phyloP scores from a whole-genome alignment of 768 basidiomycete genomes.

The Lactarius hatsudake region DNA sequence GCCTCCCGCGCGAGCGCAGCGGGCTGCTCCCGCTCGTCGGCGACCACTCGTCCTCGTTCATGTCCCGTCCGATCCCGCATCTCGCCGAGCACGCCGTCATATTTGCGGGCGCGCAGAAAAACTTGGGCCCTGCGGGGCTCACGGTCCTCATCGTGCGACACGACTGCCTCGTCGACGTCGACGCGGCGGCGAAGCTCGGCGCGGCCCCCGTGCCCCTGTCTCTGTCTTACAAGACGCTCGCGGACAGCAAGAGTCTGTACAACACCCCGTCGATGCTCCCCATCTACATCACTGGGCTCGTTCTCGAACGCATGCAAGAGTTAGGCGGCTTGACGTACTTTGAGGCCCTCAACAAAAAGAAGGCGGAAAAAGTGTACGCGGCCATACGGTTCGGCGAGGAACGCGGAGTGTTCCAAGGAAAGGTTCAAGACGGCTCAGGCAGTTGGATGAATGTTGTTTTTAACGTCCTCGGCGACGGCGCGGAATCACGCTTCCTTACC shows the following conservation, averaged over 20 bases:
- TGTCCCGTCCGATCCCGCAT: conserved; percentile 87
- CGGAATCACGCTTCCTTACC: conserved; percentile 69
- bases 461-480: conserved; percentile 67
- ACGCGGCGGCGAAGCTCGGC: conserved; percentile 71
- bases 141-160: conserved; percentile 94
- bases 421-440: conserved; percentile 70
- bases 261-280: conserved; percentile 93
- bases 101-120: conserved; percentile 98
- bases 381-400: conserved; percentile 68
- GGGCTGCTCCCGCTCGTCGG: conserved; percentile 79
- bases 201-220: conserved; percentile 73
- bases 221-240: conserved; percentile 79
- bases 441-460: conserved; percentile 99
- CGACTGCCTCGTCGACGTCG: conserved; percentile 89
- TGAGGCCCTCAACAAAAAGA: conserved; percentile 62
- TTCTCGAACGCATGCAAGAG: conserved; percentile 65
- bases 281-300: conserved; percentile 87
- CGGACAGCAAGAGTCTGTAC: conserved; percentile 72
- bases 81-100: conserved; percentile 90
- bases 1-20: conserved; percentile 52
- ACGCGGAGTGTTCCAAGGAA: conserved; percentile 64
- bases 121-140: conserved; percentile 90
- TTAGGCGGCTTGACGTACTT: conserved; percentile 67
- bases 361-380: conserved; percentile 74
- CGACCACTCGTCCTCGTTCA: conserved; percentile 96